A percentile compares a stretch with the other conserved stretches of the same genome.
Conservation (phyloP, 1,284 basidiomycete genomes). For the Mycena sp. region DNA sequence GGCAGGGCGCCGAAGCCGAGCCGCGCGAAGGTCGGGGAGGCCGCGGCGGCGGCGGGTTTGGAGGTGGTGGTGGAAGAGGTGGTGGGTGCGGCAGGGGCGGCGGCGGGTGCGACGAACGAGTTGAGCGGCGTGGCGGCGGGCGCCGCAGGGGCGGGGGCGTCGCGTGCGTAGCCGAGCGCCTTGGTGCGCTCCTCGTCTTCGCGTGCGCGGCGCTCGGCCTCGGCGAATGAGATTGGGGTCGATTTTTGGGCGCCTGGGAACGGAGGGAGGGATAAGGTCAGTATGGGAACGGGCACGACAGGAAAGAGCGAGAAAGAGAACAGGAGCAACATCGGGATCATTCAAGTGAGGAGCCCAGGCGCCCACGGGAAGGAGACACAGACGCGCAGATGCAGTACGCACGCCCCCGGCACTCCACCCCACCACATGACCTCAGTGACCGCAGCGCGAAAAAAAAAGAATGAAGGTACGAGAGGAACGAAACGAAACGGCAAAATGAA, state of each 20-base stretch:
- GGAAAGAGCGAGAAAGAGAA: neutral
- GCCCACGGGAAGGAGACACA: no score
- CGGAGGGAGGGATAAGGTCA: neutral
- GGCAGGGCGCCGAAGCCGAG: constrained; percentile 47
- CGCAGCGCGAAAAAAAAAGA: no score
- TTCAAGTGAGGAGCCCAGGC: no score
- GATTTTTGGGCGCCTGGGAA: constrained; percentile 81
- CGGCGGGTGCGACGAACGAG: constrained; percentile 14
- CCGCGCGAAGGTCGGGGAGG: constrained; percentile 41
- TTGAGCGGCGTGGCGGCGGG: constrained; percentile 12
- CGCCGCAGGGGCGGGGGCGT: constrained; percentile 56
- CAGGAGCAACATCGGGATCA: no score
- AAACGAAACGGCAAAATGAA: no score
- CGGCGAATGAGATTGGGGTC: constrained; percentile 88
- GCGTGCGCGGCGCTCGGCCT: constrained; percentile 86
- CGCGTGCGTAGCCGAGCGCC: constrained; percentile 90
- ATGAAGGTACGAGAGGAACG: no score
- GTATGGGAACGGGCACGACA: neutral
- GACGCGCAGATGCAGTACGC: no score
- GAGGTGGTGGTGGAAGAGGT: constrained; percentile 30
- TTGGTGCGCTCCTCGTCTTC: constrained; percentile 92
- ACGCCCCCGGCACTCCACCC: no score
- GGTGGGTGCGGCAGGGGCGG: neutral
- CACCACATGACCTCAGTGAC: no score
- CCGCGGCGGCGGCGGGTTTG: constrained; percentile 47